Evolutionary conservation across 73 alveolate genomes (phyloP).

Genomic region (Paramecium octaurelia): DNA sequence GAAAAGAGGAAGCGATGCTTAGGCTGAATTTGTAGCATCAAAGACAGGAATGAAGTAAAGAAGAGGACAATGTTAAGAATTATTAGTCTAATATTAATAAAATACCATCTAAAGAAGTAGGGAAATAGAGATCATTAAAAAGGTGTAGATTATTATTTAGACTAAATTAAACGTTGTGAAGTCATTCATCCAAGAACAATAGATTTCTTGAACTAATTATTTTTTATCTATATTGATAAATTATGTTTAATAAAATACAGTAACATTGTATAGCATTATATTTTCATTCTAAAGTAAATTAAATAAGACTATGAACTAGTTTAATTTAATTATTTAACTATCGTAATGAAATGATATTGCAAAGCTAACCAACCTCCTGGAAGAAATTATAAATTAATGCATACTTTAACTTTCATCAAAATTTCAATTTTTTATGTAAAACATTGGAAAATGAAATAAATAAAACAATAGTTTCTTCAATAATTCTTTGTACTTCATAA

Average conservation of each 20-base stretch:
- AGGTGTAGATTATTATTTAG: neutral
- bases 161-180: constrained; percentile 33
- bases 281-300: too few species aligned
- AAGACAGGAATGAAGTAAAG: constrained; percentile 20
- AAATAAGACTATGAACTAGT: neutral
- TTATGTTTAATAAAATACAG: neutral
- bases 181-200: constrained; percentile 11
- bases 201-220: constrained; percentile 6
- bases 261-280: too few species aligned
- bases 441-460: neutral
- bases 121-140: constrained; percentile 37
- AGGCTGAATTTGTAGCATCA: constrained; percentile 34
- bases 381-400: neutral
- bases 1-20: constrained; percentile 42
- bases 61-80: constrained; percentile 41
- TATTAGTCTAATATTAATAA: constrained; percentile 21
- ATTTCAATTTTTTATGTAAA: too few species aligned
- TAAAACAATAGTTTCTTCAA: too few species aligned
- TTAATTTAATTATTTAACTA: too few species aligned
- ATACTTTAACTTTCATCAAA: neutral
- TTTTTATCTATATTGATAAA: neutral
- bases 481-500: too few species aligned
- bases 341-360: neutral
- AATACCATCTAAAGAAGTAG: constrained; percentile 33
- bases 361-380: too few species aligned